A percentile compares a stretch with the other conserved stretches of the same genome.
These are phyloP conservation scores for Candida khao-thaluensis DNA, from an alignment of 805 yeast genomes.

Conservation along the genomic window DNA sequence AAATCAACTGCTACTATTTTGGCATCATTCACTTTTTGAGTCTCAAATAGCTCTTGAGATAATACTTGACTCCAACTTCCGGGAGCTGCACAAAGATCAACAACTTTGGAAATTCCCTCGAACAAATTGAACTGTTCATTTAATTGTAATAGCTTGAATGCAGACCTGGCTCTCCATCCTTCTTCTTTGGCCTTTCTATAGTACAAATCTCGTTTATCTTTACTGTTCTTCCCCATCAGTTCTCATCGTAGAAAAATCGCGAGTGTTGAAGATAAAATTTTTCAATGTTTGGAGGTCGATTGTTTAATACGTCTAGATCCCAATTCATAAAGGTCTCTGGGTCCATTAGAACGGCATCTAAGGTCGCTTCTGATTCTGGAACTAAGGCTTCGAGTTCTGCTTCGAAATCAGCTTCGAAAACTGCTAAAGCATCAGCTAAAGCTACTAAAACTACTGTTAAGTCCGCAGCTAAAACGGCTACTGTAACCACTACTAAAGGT, in stretches of 20 bases:
- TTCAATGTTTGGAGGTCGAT: constrained; percentile 7
- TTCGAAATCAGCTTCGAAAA: neutral
- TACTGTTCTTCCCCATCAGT: constrained; percentile 88
- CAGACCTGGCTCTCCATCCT: constrained; percentile 97
- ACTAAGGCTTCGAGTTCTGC: neutral
- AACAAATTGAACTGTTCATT: constrained; percentile 87
- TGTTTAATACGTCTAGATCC: constrained; percentile 1
- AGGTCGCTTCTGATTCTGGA: neutral
- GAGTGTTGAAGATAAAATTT: constrained; percentile 1
- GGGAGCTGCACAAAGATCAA: constrained; percentile 93
- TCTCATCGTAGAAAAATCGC: constrained; percentile 6
- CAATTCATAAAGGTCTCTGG: neutral
- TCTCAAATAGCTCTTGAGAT: constrained; percentile 61
- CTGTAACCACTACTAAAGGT: neutral
- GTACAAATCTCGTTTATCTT: constrained; percentile 90
- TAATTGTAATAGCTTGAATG: constrained; percentile 86
- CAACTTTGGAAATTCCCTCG: constrained; percentile 74
- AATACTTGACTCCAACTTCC: constrained; percentile 99
- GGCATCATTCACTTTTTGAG: constrained; percentile 42
- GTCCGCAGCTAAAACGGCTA: neutral
- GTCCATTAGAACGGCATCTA: neutral
- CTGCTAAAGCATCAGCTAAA: neutral
- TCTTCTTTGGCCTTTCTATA: constrained; percentile 94
- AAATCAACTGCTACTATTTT: constrained; percentile 92
- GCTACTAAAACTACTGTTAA: neutral